A percentile compares a stretch with the other conserved stretches of the same genome.
These are phyloP conservation scores for Cyclotella kingstonii DNA, from an alignment of 108 stramenopile genomes.

Conservation along the genomic window DNA sequence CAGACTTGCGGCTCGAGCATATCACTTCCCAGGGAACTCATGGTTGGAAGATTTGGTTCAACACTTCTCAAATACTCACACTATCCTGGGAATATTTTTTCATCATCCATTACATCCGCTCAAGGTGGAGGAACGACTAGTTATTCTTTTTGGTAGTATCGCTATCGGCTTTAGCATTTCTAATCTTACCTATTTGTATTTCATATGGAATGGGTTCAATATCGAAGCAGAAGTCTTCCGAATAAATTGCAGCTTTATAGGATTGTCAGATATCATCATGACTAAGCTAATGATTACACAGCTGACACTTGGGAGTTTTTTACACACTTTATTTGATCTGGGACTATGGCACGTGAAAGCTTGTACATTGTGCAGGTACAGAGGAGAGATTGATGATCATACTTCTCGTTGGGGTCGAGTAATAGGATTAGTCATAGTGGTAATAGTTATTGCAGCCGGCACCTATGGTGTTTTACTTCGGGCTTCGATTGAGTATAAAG, in stretches of 20 bases:
- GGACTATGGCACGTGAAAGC: conserved; percentile 49
- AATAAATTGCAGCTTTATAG: conserved; percentile 19
- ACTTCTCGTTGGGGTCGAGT: conserved; percentile 38
- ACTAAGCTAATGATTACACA: conserved; percentile 45
- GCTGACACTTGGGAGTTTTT: conserved; percentile 48
- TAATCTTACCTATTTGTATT: conserved; percentile 43
- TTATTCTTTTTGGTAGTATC: conserved; percentile 42
- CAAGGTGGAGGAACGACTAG: conserved; percentile 30
- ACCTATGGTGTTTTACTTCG: conserved; percentile 39
- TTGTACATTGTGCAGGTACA: conserved; percentile 40
- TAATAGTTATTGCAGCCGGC: conserved; percentile 30
- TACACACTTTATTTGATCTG: conserved; percentile 45
- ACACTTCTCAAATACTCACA: conserved; percentile 43
- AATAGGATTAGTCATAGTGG: conserved; percentile 32
- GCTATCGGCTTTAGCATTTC: conserved; percentile 50
- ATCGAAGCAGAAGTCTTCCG: conserved; percentile 23
- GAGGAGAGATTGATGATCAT: conserved; percentile 36
- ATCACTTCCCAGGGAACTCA: conserved; percentile 44
- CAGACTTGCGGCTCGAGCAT: conserved; percentile 40
- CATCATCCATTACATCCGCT: conserved; percentile 50
- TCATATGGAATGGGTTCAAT: conserved; percentile 27
- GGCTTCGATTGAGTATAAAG: conserved; percentile 39
- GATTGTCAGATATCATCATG: conserved; percentile 23
- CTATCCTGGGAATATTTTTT: conserved; percentile 47
- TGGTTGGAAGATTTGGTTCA: conserved; percentile 53